Conservation (phyloP, 2,329 filamentous ascomycete genomes). For the Lasiodiplodia theobromae region DNA sequence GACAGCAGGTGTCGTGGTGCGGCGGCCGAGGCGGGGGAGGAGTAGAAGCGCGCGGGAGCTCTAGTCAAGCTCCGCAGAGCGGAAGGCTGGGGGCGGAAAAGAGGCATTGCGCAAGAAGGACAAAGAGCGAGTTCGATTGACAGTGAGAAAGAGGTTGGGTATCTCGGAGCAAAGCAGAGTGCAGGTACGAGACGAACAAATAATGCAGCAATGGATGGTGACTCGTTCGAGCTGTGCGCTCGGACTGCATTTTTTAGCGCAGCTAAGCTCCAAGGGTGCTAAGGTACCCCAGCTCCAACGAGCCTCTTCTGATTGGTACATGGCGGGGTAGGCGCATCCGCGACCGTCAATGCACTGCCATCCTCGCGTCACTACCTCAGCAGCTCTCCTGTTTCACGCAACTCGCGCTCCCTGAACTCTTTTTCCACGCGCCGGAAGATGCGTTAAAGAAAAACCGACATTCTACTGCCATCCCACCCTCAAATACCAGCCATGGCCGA, state of each 20-base stretch:
- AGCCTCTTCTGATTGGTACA: neutral
- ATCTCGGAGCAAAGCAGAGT: slow-evolving; percentile 21
- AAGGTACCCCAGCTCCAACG: slow-evolving; percentile 7
- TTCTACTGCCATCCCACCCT: neutral
- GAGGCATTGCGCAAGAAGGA: slow-evolving; percentile 38
- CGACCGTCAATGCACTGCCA: slow-evolving; percentile 17
- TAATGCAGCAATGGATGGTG: neutral
- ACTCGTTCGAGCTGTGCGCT: slow-evolving; percentile 5
- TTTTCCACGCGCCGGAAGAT: slow-evolving; percentile 5
- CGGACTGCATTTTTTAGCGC: slow-evolving; percentile 16
- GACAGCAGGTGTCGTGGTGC: slow-evolving; percentile 87
- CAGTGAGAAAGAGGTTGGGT: slow-evolving; percentile 30
- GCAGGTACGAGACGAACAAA: neutral
- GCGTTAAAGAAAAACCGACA: neutral
- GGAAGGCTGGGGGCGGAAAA: slow-evolving; percentile 39
- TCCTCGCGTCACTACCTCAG: slow-evolving; percentile 21
- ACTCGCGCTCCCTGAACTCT: neutral
- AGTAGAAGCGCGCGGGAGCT: slow-evolving; percentile 40
- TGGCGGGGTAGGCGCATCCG: neutral
- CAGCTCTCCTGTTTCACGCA: slow-evolving; percentile 23
- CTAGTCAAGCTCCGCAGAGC: slow-evolving; percentile 43
- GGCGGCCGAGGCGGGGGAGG: slow-evolving; percentile 56
- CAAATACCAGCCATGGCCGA: slow-evolving; percentile 40
- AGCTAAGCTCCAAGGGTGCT: slow-evolving; percentile 1
- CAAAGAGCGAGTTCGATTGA: neutral